Evolutionary conservation across 1,284 basidiomycete genomes (phyloP), one percentile per base, ranked within the genome.

Genomic region (Austropuccinia psidii): DNA sequence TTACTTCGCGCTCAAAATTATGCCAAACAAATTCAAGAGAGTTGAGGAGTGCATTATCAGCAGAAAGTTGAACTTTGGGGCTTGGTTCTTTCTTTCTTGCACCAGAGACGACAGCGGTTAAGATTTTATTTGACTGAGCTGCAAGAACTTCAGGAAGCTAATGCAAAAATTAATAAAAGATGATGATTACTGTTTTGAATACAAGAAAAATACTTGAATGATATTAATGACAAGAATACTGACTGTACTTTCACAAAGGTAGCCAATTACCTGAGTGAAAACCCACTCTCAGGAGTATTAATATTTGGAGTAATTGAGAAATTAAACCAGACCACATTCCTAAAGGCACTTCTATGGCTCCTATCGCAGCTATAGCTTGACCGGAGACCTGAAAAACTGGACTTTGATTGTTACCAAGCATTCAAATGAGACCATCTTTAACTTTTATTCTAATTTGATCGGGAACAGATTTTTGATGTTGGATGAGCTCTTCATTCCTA

Each of bases 21-120:
- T 94, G 92, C 74, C 91, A 87, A 67, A 98, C 91, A 80, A 99
- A 99, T 81, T 97, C 94, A 68, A 99, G 87, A 33, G 95, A 98
- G 84, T 98, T 98, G 83, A 87, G 90, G 35, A 99, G 84, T 0
- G 95, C 93, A 79, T 90, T 88, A 78, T 98, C 89, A 9, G 96
- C 96, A 50, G 95, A 91, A n/a, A 90, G 84, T 79, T 98, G 96
- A 21, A 98, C 95, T 1, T 97, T 93, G 35, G 86, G 78, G n/a
- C 90, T 93, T 0, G 90, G 86, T 81, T 98, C 95, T 77, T 98
- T 95, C 82, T 96, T 96, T 74, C 94, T 86, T 39, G 94, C 95
- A 27, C 96, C 96, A 80, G 98, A 94, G 69, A 99, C 95, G 75
- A 99, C 96, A 24, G 95, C 95, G 24, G 96, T 99, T 72, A 98